These are phyloP conservation scores for Cordyceps pruinosa DNA, from an alignment of 2,329 filamentous ascomycete genomes.

Conservation along the genomic window DNA sequence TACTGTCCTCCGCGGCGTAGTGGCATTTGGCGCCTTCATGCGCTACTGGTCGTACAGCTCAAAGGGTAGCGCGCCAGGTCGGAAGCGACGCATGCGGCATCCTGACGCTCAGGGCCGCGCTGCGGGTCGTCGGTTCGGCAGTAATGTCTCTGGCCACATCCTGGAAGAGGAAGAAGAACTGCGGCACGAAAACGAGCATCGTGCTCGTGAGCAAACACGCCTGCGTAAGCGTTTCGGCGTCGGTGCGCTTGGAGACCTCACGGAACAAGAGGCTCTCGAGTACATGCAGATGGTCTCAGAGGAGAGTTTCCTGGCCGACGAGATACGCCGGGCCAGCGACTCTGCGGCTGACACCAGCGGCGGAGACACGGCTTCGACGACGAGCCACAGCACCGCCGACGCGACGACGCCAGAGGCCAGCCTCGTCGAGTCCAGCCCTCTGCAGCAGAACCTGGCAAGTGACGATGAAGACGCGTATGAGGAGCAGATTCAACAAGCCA, in stretches of 20 bases:
- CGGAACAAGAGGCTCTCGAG: conserved; percentile 56
- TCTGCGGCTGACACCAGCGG: conserved; percentile 40
- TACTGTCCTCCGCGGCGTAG: conserved; percentile 74
- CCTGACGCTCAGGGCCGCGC: conserved; percentile 50
- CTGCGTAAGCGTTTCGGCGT: conserved; percentile 79
- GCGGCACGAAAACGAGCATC: conserved; percentile 61
- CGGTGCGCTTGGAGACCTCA: conserved; percentile 58
- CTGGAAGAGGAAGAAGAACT: conserved; percentile 78
- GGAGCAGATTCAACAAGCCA: conserved; percentile 54
- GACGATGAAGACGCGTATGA: conserved; percentile 48
- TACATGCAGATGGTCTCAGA: conserved; percentile 62
- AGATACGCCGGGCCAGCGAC: conserved; percentile 47
- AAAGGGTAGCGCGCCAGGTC: conserved; percentile 65
- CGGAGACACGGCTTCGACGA: conserved; percentile 36
- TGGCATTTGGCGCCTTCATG: conserved; percentile 79
- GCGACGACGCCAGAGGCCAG: conserved; percentile 52
- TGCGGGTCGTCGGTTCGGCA: conserved; percentile 49
- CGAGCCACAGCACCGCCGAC: conserved; percentile 35
- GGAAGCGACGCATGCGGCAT: conserved; percentile 71
- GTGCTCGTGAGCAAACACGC: conserved; percentile 59
- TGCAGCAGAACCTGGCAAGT: conserved; percentile 20
- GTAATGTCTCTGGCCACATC: conserved; percentile 73
- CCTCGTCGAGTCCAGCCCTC: conserved; percentile 34
- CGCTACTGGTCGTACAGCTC: conserved; percentile 94
- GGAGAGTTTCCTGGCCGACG: conserved; percentile 43